phyloP scores from a whole-genome alignment of 2,329 filamentous ascomycete genomes.

The Fusarium foetens region DNA sequence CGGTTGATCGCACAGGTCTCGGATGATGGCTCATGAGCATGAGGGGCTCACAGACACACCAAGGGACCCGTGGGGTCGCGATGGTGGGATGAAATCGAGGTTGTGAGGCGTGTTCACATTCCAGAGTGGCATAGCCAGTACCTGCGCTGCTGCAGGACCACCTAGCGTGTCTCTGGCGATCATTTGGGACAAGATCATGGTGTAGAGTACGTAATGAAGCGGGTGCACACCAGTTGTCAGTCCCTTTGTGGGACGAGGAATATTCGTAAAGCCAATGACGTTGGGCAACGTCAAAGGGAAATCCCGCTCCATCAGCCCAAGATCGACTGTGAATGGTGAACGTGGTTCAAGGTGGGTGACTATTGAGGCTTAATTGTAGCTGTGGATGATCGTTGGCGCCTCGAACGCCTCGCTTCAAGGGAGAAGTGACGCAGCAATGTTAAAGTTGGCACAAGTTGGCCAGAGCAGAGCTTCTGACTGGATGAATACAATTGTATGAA shows the following conservation, averaged over 20 bases:
- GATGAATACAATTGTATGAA: conserved; percentile 20
- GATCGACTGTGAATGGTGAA: conserved; percentile 22
- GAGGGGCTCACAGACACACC: conserved; percentile 26
- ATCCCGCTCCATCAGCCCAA: conserved; percentile 25
- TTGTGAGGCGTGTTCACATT: conserved; percentile 40
- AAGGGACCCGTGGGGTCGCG: conserved; percentile 26
- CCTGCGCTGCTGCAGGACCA: conserved; percentile 37
- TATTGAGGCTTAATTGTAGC: conserved; percentile 35
- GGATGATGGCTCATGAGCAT: conserved; percentile 21
- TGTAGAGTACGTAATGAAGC: conserved; percentile 42
- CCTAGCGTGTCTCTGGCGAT: conserved; percentile 37
- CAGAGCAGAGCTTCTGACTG: conserved; percentile 29
- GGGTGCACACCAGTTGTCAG: conserved; percentile 38
- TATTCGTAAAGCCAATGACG: conserved; percentile 29
- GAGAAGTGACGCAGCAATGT: conserved; percentile 34
- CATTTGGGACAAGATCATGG: conserved; percentile 29
- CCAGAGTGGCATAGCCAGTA: conserved; percentile 42
- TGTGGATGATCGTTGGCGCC: conserved; percentile 15
- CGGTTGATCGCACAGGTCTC: conserved; percentile 31
- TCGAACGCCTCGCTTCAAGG: conserved; percentile 28
- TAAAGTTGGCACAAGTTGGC: conserved; percentile 33
- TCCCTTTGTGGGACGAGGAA: conserved; percentile 29
- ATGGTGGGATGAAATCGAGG: conserved; percentile 44
- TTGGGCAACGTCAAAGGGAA: conserved; percentile 21
- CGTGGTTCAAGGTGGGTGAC: conserved; percentile 13